Evolutionary conservation across 2,329 filamentous ascomycete species (phyloP).

Genomic region (Ophiostoma himal-ulmi): DNA sequence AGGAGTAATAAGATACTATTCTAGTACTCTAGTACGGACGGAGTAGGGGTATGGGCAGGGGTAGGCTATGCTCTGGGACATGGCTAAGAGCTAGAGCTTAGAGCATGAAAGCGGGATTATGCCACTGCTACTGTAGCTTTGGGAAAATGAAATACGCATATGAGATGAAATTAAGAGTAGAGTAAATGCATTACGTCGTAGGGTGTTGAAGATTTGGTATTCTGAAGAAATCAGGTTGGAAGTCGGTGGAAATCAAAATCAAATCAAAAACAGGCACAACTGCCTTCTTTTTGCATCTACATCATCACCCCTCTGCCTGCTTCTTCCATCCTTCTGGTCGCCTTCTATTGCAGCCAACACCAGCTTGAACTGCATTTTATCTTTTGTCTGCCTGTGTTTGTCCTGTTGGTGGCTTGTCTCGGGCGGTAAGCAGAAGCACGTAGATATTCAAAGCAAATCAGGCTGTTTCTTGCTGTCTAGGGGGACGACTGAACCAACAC

Average conservation of each 20-base stretch:
- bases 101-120: neutral
- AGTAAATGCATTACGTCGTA: neutral
- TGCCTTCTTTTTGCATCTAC: neutral
- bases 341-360: constrained; percentile 6
- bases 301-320: neutral
- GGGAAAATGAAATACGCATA: neutral
- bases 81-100: too few species aligned
- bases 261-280: neutral
- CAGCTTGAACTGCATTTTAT: neutral
- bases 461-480: too few species aligned
- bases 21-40: too few species aligned
- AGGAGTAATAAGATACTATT: too few species aligned
- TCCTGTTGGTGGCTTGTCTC: neutral
- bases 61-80: neutral
- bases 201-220: neutral
- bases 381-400: neutral
- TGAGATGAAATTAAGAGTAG: neutral
- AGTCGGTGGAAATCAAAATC: too few species aligned
- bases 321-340: constrained; percentile 5
- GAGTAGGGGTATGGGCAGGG: neutral
- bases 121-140: neutral
- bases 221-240: neutral
- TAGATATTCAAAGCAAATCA: neutral
- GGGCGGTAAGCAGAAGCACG: neutral
- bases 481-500: neutral